phyloP scores from a whole-genome alignment of 1,284 basidiomycete species.

The Rhodotorula sp. region DNA sequence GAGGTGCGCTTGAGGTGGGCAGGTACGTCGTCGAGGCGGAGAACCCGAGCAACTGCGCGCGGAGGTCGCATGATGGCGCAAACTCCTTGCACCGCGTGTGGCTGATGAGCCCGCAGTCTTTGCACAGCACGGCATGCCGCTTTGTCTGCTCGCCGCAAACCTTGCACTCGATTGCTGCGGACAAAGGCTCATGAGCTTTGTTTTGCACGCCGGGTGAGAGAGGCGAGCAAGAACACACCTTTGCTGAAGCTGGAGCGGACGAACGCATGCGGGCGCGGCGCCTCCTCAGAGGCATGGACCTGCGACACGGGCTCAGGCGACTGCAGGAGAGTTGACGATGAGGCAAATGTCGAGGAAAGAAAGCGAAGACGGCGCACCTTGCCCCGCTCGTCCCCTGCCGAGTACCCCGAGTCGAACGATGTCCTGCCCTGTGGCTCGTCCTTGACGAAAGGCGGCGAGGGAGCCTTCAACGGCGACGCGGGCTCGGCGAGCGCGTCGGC shows the following conservation, averaged over 20 bases:
- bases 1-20: not conserved
- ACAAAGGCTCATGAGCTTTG: conserved; percentile 19
- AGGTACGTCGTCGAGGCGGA: not conserved
- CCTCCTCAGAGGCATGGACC: conserved; percentile 3
- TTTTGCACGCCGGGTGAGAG: conserved; percentile 8
- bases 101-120: conserved; percentile 83
- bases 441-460: not conserved
- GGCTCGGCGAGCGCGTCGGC: conserved; percentile 10
- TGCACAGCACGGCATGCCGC: conserved; percentile 83
- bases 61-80: conserved; percentile 78
- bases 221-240: conserved; percentile 59
- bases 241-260: conserved; percentile 91
- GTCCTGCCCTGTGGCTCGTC: not conserved
- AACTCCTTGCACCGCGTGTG: conserved; percentile 75
- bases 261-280: conserved; percentile 63
- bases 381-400: not conserved
- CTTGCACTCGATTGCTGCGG: conserved; percentile 77
- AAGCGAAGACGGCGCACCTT: not conserved
- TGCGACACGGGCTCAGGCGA: conserved; percentile 6
- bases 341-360: not conserved
- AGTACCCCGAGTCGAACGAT: conserved; percentile 17
- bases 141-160: conserved; percentile 79
- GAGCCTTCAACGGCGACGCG: not conserved
- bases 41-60: conserved; percentile 46
- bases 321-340: not conserved